Percentiles rank a stretch among this genome's conserved stretches.
These are phyloP conservation scores for Hemisphaericaspora xylanilytica DNA, from an alignment of 1,139 yeast genomes.

Conservation along the genomic window DNA sequence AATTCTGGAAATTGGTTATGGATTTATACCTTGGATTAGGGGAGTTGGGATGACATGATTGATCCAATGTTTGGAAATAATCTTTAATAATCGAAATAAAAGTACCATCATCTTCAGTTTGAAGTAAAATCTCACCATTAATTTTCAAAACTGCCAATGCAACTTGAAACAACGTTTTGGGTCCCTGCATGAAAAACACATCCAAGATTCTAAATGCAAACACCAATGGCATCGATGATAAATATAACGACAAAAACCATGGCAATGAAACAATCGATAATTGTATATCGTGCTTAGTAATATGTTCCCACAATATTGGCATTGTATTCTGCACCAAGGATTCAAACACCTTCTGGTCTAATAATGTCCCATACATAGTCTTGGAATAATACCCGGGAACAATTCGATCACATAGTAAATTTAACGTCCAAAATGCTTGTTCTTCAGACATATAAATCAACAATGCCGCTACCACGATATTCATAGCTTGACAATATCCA, in stretches of 20 bases:
- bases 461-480: conserved; percentile 91
- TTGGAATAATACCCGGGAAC: conserved; percentile 96
- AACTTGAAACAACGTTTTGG: conserved; percentile 86
- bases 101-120: conserved; percentile 88
- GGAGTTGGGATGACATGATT: conserved; percentile 76
- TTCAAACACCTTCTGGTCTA: conserved; percentile 94
- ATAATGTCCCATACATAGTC: conserved; percentile 94
- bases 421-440: conserved; percentile 94
- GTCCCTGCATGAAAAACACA: conserved; percentile 87
- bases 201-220: conserved; percentile 92
- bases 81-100: conserved; percentile 82
- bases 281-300: conserved; percentile 77
- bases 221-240: conserved; percentile 91
- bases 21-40: conserved; percentile 60
- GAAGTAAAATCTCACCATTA: conserved; percentile 79
- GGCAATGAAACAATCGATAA: conserved; percentile 93
- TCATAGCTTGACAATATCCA: conserved; percentile 99
- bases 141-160: conserved; percentile 84
- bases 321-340: conserved; percentile 83
- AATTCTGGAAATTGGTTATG: conserved; percentile 86
- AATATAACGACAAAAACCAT: conserved; percentile 89
- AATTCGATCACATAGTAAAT: conserved; percentile 75
- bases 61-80: conserved; percentile 76
- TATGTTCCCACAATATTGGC: conserved; percentile 87
- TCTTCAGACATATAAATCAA: conserved; percentile 94